These are phyloP conservation scores for Massospora cicadina DNA, from an alignment of 371 early-diverging fungal species.

Conservation along the genomic window DNA sequence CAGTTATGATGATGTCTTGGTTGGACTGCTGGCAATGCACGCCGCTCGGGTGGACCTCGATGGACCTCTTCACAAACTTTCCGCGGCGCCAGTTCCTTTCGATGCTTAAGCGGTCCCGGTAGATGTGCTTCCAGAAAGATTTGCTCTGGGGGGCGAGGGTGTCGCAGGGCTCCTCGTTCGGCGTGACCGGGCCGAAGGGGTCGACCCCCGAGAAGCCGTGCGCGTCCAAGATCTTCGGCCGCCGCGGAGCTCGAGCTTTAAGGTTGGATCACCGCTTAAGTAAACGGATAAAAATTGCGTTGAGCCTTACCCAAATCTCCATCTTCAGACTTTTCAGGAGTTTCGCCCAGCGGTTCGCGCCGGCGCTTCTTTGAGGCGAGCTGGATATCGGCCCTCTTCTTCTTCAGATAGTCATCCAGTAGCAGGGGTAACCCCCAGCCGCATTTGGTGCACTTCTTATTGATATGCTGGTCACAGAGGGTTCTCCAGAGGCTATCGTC, in stretches of 20 bases:
- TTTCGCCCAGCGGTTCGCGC: background rate
- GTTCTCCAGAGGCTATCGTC: conserved; percentile 84
- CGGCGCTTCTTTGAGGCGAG: conserved; percentile 11
- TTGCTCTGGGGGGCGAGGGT: background rate
- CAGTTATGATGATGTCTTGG: conserved; percentile 61
- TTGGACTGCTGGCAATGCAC: conserved; percentile 77
- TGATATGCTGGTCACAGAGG: conserved; percentile 93
- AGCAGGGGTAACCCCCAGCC: conserved; percentile 86
- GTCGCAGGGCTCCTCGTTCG: background rate
- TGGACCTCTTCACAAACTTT: conserved; percentile 30
- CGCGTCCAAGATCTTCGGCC: background rate
- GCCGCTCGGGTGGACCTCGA: conserved; percentile 67
- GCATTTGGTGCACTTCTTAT: conserved; percentile 83
- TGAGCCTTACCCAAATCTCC: background rate
- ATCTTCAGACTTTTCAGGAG: background rate
- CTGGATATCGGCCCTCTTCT: conserved; percentile 17
- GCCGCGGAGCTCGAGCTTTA: background rate
- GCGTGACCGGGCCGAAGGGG: background rate
- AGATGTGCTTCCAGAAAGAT: conserved; percentile 69
- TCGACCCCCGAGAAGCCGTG: background rate
- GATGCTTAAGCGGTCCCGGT: conserved; percentile 56
- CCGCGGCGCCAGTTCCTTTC: conserved; percentile 75
- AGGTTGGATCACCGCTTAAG: too few relatives aligned
- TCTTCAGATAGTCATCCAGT: conserved; percentile 17
- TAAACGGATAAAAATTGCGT: too few relatives aligned